phyloP scores from a whole-genome alignment of 108 stramenopile genomes.

The Skeletonema potamos region DNA sequence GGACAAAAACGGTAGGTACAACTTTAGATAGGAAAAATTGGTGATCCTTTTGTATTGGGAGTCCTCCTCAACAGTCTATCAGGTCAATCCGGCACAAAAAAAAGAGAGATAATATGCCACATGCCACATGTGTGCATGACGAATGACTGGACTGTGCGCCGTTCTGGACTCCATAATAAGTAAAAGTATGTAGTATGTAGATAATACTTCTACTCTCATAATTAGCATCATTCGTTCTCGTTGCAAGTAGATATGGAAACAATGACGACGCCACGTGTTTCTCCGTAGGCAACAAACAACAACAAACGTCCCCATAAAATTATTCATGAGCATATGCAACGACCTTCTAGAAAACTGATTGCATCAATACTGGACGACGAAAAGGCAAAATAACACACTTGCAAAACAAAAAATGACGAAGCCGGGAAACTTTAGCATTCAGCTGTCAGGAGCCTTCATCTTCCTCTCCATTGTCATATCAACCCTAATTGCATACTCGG shows the following conservation, averaged over 20 bases:
- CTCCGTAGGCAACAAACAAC: neutral
- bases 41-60: too few species aligned
- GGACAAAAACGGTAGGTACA: too few species aligned
- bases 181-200: too few species aligned
- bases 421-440: conserved; percentile 25
- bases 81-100: too few species aligned
- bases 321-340: neutral
- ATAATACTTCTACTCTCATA: too few species aligned
- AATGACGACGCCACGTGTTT: neutral
- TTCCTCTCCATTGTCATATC: conserved; percentile 35
- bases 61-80: too few species aligned
- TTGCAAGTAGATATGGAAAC: neutral
- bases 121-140: too few species aligned
- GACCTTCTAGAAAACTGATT: neutral
- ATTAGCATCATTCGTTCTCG: too few species aligned
- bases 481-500: conserved; percentile 42
- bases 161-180: too few species aligned
- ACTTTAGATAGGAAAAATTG: too few species aligned
- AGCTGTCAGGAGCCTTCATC: conserved; percentile 44
- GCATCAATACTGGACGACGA: neutral
- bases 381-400: neutral
- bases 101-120: too few species aligned
- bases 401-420: neutral
- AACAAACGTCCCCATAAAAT: neutral
- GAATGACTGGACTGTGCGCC: too few species aligned